Conservation (phyloP, 2,329 filamentous ascomycete genomes). For the Fusarium buxicola region DNA sequence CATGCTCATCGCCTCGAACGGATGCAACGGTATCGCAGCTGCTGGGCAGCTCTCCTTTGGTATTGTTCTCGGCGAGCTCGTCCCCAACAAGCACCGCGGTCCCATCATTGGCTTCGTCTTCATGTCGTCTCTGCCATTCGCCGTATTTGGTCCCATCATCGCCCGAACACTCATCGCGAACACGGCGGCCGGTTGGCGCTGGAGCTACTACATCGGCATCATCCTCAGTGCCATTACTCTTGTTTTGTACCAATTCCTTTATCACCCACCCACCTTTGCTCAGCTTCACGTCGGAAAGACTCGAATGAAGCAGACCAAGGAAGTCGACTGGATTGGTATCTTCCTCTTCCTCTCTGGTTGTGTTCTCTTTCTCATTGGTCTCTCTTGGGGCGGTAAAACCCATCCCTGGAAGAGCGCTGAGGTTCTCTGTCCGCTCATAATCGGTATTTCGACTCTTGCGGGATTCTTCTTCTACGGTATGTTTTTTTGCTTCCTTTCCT, state of each 20-base stretch:
- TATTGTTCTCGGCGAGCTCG: slow-evolving; percentile 56
- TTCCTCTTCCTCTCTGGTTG: slow-evolving; percentile 56
- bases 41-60: slow-evolving; percentile 57
- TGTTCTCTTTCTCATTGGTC: slow-evolving; percentile 57
- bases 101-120: slow-evolving; percentile 53
- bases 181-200: slow-evolving; percentile 59
- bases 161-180: slow-evolving; percentile 57
- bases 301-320: slow-evolving; percentile 52
- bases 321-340: slow-evolving; percentile 60
- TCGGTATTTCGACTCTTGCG: slow-evolving; percentile 52
- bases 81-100: slow-evolving; percentile 57
- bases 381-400: slow-evolving; percentile 55
- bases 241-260: slow-evolving; percentile 57
- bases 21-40: slow-evolving; percentile 54
- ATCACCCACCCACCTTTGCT: slow-evolving; percentile 59
- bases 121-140: slow-evolving; percentile 54
- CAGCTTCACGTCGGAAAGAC: slow-evolving; percentile 56
- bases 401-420: slow-evolving; percentile 58
- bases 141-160: slow-evolving; percentile 60
- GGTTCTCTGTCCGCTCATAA: slow-evolving; percentile 52
- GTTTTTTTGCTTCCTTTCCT: not conserved
- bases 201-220: slow-evolving; percentile 62
- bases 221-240: slow-evolving; percentile 56
- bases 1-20: slow-evolving; percentile 53
- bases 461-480: slow-evolving; percentile 53